A percentile compares a stretch with the other conserved stretches of the same genome.
Conservation (phyloP, 2,329 filamentous ascomycete species). For the Orbilia brochopaga region DNA sequence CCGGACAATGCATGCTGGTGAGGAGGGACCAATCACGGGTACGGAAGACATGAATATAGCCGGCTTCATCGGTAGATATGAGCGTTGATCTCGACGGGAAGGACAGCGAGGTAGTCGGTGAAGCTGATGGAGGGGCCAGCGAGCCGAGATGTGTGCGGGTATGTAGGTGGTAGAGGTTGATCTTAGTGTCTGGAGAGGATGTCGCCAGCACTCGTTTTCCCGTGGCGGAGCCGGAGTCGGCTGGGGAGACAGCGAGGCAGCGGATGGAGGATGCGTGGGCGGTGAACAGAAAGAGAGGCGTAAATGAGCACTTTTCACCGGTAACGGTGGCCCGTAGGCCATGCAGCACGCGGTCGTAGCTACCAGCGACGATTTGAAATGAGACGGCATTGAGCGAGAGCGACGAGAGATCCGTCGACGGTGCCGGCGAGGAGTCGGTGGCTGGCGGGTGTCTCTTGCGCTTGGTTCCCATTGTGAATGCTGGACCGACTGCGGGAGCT, state of each 20-base stretch:
- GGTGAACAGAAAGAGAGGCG: constrained; percentile 94
- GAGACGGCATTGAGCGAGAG: constrained; percentile 17
- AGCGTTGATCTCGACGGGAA: constrained; percentile 89
- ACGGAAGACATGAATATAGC: constrained; percentile 83
- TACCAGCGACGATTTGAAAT: constrained; percentile 87
- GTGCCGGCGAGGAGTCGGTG: constrained; percentile 4
- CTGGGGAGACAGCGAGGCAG: constrained; percentile 81
- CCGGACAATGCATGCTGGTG: constrained; percentile 85
- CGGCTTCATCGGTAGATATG: constrained; percentile 86
- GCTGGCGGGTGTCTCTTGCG: constrained; percentile 24
- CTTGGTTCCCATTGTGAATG: constrained; percentile 38
- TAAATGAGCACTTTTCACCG: constrained; percentile 63
- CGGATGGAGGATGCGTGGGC: constrained; percentile 89
- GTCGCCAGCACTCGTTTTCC: constrained; percentile 85
- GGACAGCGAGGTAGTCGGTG: constrained; percentile 72
- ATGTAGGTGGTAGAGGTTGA: constrained; percentile 76
- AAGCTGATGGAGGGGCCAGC: constrained; percentile 82
- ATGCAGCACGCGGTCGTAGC: constrained; percentile 91
- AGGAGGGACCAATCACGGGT: constrained; percentile 89
- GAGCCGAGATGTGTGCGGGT: constrained; percentile 77
- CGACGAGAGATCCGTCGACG: constrained; percentile 21
- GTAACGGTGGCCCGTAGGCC: constrained; percentile 64
- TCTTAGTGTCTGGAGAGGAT: constrained; percentile 88
- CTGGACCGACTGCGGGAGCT: no score
- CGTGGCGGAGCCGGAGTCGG: constrained; percentile 63